Base-by-base conservation (phyloP, 129 eudicot genomes). In the Pseudognaphalium luteoalbum region DNA sequence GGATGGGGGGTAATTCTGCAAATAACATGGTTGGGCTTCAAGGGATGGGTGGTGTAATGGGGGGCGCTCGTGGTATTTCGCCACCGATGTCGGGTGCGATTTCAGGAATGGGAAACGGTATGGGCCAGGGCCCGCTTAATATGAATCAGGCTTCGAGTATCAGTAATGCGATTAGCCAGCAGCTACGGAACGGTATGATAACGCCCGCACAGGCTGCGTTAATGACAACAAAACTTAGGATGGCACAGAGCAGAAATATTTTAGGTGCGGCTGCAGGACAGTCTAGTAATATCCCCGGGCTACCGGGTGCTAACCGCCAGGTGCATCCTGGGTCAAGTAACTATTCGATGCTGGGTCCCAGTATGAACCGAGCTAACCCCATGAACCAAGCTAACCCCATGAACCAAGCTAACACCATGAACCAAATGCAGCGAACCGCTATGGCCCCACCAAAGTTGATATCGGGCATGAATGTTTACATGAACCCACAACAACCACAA, bases 11-110 rank as follows among this genome's bases (percentile, higher is more conserved):
- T 67, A 84, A 81, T 68, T 78, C 83, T 16, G 90, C 82, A 66
- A 90, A 81, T 79, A 88, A 78, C 76, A 85, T 88, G 91, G 97
- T 77, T 21, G 98, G 96, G 73, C 84, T 90, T 60, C 96, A 93
- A 72, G 92, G 91, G 16, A 79, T 90, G 81, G 86, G 91, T n/a
- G 88, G 84, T 77, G 88, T 85, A 75, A 87, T 87, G 89, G 91
- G 91, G 86, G 91, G 90, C 22, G 82, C 82, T 63, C 78, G 82
- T 4, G 96, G 91, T 29, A 84, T 87, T 70, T 84, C 96, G 3
- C 85, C 91, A 5, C 86, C 98, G 16, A 81, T 88, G 89, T 80
- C 91, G 75, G 91, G 92, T 6, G 63, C 85, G 14, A 83, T 91
- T 5, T 73, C 92, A 25, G 86, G 92, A 59, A 73, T 89, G 79